These are phyloP conservation scores for Saccharomyces eubayanus DNA, from an alignment of 805 yeast species.

Conservation along the genomic window DNA sequence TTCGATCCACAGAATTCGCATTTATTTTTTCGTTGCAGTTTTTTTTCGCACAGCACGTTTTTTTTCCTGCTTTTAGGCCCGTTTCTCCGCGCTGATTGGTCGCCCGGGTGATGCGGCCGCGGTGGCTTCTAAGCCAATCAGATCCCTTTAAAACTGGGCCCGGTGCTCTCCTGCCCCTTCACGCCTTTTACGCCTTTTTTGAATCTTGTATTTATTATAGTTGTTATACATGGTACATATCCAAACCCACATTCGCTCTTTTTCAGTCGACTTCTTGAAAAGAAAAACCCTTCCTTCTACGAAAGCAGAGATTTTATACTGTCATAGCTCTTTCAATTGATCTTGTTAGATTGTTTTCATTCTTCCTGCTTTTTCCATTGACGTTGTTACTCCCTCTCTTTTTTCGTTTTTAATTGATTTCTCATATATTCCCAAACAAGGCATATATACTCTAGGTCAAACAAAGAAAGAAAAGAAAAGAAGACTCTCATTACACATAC, in stretches of 20 bases:
- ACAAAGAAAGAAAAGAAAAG: not conserved
- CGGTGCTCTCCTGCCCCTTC: not conserved
- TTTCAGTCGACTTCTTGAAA: not conserved
- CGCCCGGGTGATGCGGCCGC: not conserved
- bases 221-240: not conserved
- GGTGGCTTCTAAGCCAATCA: not conserved
- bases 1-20: conserved; percentile 77
- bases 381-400: not conserved
- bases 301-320: not conserved
- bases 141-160: not conserved
- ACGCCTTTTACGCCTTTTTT: not conserved
- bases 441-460: not conserved
- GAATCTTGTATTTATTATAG: not conserved
- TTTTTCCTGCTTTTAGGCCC: not conserved
- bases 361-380: not conserved
- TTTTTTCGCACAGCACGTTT: not conserved
- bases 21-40: conserved; percentile 23
- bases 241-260: not conserved
- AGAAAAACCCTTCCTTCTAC: not conserved
- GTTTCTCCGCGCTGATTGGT: not conserved
- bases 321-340: not conserved
- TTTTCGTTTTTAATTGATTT: not conserved
- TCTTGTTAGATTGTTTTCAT: not conserved
- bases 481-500: not conserved
- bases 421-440: not conserved